phyloP scores from a whole-genome alignment of 768 basidiomycete genomes.

The Pleurotus pulmonarius region DNA sequence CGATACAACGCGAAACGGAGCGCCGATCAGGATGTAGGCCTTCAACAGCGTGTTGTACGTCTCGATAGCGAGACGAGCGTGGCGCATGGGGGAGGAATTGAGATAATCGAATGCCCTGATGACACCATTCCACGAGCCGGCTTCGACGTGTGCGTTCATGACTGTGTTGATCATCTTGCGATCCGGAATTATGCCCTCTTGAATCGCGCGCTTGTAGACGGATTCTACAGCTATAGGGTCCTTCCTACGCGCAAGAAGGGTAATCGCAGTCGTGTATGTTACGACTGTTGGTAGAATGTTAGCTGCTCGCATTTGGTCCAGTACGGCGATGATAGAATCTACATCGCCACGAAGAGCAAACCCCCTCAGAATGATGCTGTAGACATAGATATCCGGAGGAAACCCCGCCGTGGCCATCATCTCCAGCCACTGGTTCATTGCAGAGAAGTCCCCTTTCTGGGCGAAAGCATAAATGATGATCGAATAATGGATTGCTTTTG shows the following conservation, averaged over 20 bases:
- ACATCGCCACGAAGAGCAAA: constrained; percentile 55
- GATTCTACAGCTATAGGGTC: constrained; percentile 66
- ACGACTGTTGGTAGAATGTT: constrained; percentile 42
- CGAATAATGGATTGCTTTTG: constrained; percentile 46
- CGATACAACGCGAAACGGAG: constrained; percentile 66
- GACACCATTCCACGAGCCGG: constrained; percentile 76
- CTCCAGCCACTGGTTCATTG: constrained; percentile 52
- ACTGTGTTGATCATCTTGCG: constrained; percentile 62
- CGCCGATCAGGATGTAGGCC: constrained; percentile 77
- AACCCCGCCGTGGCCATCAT: constrained; percentile 45
- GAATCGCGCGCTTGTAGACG: constrained; percentile 60
- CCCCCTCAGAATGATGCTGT: constrained; percentile 55
- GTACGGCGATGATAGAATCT: constrained; percentile 41
- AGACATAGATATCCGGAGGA: constrained; percentile 53
- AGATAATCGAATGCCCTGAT: constrained; percentile 68
- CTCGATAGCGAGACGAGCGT: constrained; percentile 46
- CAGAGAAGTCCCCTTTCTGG: constrained; percentile 38
- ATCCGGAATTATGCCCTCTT: constrained; percentile 61
- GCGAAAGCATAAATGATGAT: constrained; percentile 54
- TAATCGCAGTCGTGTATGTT: constrained; percentile 66
- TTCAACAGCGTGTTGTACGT: constrained; percentile 79
- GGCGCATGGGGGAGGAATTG: constrained; percentile 26
- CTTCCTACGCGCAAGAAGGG: constrained; percentile 56
- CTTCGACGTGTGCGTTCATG: constrained; percentile 81
- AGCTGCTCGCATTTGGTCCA: constrained; percentile 59